Conservation (phyloP, 164 flowering plant species). For the Dillenia turbinata region DNA sequence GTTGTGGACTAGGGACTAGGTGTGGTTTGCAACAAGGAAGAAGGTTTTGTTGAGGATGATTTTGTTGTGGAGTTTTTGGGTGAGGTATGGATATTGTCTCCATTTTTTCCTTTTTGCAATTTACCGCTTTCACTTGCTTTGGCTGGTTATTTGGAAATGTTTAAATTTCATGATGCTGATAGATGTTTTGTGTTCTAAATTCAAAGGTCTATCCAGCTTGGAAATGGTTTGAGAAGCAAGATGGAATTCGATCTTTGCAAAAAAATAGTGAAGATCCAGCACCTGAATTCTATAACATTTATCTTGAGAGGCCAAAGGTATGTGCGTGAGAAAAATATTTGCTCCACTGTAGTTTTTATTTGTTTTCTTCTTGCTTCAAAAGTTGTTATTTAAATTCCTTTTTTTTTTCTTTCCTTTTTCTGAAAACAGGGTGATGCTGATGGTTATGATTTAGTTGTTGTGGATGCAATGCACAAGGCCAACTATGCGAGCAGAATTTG, state of each 20-base stretch:
- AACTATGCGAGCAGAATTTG: constrained; percentile 99
- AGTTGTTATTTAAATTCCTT: background rate
- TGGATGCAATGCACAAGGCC: constrained; percentile 99
- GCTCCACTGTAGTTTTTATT: background rate
- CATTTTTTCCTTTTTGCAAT: background rate
- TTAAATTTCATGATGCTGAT: constrained; percentile 8
- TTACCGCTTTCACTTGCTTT: background rate
- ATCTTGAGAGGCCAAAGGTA: constrained; percentile 99
- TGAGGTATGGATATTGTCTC: constrained; percentile 52
- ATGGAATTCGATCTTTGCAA: constrained; percentile 91
- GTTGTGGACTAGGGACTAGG: constrained; percentile 77
- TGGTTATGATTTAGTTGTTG: constrained; percentile 98
- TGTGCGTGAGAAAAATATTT: background rate
- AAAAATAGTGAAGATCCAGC: constrained; percentile 86
- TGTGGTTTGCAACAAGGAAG: constrained; percentile 92
- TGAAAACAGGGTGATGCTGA: constrained; percentile 87
- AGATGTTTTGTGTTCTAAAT: too few species aligned
- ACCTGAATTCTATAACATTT: constrained; percentile 96
- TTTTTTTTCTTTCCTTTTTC: constrained; percentile 1
- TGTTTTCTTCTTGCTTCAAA: constrained; percentile 4
- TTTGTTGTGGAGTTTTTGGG: constrained; percentile 98
- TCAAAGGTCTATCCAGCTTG: constrained; percentile 87
- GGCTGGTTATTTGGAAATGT: background rate
- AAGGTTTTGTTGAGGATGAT: constrained; percentile 87
- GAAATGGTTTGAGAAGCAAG: constrained; percentile 99